Percentiles rank a stretch among this genome's conserved stretches.
These are phyloP conservation scores for Stevia rebaudiana DNA, from an alignment of 140 eudicot genomes.

Conservation along the genomic window DNA sequence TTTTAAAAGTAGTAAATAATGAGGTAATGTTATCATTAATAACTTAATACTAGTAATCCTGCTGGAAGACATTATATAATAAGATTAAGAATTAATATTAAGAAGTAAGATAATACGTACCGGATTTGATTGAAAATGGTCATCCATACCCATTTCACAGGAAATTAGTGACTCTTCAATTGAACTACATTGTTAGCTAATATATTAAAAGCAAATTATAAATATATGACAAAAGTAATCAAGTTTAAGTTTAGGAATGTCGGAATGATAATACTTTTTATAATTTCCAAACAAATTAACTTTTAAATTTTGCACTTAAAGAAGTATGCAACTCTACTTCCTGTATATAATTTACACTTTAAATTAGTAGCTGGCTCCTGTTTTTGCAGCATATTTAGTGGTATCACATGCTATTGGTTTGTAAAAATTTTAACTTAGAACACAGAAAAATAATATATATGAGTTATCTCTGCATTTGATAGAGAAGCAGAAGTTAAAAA, in stretches of 20 bases:
- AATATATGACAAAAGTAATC: slow-evolving; percentile 14
- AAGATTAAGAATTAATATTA: neutral
- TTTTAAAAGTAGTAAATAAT: slow-evolving; percentile 1
- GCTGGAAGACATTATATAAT: slow-evolving; percentile 1
- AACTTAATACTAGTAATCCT: neutral
- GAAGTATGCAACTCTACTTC: slow-evolving; percentile 9
- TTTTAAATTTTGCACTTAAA: slow-evolving; percentile 11
- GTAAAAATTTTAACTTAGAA: neutral
- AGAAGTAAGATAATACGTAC: slow-evolving; percentile 37
- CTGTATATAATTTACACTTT: neutral
- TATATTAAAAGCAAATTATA: slow-evolving; percentile 8
- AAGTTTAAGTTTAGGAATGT: neutral
- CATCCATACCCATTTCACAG: slow-evolving; percentile 38
- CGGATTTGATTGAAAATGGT: slow-evolving; percentile 22
- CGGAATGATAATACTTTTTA: neutral
- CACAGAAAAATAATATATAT: neutral
- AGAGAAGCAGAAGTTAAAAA: neutral
- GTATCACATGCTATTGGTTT: neutral
- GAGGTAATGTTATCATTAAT: neutral
- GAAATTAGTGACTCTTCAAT: slow-evolving; percentile 57
- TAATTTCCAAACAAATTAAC: neutral
- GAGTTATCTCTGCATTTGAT: neutral
- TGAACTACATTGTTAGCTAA: slow-evolving; percentile 35
- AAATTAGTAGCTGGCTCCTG: neutral
- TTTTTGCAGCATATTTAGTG: neutral